Percentiles rank a stretch among this genome's conserved stretches.
Conservation (phyloP, 2,329 filamentous ascomycete genomes). For the Endothia cerciana region DNA sequence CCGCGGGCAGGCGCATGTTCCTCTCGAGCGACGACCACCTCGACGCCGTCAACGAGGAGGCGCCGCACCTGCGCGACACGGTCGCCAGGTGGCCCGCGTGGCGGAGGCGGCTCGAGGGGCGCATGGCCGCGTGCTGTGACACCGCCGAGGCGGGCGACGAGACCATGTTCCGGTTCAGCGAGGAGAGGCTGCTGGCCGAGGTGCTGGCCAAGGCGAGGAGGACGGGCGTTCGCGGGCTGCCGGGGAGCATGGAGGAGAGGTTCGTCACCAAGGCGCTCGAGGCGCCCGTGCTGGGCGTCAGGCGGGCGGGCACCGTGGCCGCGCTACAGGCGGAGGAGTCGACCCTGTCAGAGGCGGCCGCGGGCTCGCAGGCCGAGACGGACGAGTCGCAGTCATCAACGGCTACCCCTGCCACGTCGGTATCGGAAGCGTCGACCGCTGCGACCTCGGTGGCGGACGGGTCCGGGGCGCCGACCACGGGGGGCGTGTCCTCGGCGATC, state of each 20-base stretch:
- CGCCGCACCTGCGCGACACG: conserved; percentile 62
- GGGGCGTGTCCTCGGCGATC: conserved; percentile 46
- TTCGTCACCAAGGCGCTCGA: conserved; percentile 80
- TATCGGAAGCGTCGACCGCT: conserved; percentile 49
- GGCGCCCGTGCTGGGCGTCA: conserved; percentile 72
- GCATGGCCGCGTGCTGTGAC: conserved; percentile 77
- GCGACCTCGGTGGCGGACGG: conserved; percentile 49
- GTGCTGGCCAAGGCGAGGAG: conserved; percentile 72
- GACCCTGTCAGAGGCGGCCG: conserved; percentile 34
- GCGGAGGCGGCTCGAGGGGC: conserved; percentile 59
- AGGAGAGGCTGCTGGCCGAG: conserved; percentile 68
- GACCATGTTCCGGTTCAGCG: conserved; percentile 79
- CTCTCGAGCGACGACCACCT: conserved; percentile 73
- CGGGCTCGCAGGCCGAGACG: conserved; percentile 11
- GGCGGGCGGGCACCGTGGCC: conserved; percentile 44
- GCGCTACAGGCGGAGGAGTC: conserved; percentile 38
- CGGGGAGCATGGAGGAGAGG: conserved; percentile 80
- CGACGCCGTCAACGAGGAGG: conserved; percentile 60
- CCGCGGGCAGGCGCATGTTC: conserved; percentile 63
- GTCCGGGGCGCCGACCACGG: conserved; percentile 30
- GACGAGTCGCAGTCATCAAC: conserved; percentile 49
- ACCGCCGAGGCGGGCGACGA: conserved; percentile 82
- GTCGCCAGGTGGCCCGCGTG: conserved; percentile 50
- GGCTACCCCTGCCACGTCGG: conserved; percentile 34
- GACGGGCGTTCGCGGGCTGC: conserved; percentile 69